Conservation (phyloP, 2,329 filamentous ascomycete genomes). For the Karstenula rhodostoma region DNA sequence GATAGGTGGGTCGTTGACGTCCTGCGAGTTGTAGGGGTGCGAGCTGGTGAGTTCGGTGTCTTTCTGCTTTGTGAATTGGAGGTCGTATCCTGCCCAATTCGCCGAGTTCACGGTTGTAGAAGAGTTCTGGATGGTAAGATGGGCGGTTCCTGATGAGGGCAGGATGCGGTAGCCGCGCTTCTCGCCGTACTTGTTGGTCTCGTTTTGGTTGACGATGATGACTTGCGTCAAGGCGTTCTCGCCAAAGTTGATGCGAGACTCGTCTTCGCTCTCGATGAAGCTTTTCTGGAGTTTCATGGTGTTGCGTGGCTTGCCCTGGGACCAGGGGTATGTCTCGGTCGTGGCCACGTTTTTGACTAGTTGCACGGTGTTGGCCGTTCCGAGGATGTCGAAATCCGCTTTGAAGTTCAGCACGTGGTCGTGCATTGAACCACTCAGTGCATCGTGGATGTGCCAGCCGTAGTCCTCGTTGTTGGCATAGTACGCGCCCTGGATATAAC, state of each 20-base stretch:
- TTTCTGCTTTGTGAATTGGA: conserved; percentile 61
- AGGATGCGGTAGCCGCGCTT: conserved; percentile 55
- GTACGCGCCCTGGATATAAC: conserved; percentile 38
- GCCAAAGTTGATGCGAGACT: conserved; percentile 57
- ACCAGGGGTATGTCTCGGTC: conserved; percentile 59
- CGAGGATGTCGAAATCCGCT: conserved; percentile 51
- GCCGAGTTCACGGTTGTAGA: conserved; percentile 56
- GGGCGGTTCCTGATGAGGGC: neutral
- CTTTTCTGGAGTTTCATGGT: conserved; percentile 61
- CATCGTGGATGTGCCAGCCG: conserved; percentile 50
- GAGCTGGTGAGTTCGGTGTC: conserved; percentile 60
- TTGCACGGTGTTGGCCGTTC: conserved; percentile 46
- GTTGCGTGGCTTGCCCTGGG: conserved; percentile 55
- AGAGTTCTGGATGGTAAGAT: conserved; percentile 57
- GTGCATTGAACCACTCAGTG: conserved; percentile 43
- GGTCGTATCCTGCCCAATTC: conserved; percentile 60
- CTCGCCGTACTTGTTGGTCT: conserved; percentile 60
- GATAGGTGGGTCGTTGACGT: conserved; percentile 57
- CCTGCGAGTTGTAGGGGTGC: conserved; percentile 57
- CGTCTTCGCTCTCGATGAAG: conserved; percentile 47
- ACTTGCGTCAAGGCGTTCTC: conserved; percentile 57
- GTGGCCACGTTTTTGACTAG: conserved; percentile 50
- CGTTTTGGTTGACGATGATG: conserved; percentile 60
- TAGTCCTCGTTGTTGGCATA: conserved; percentile 42
- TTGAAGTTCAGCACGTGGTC: conserved; percentile 55